phyloP scores from a whole-genome alignment of 202 grass and related monocot genomes.

The Panicum hallii region DNA sequence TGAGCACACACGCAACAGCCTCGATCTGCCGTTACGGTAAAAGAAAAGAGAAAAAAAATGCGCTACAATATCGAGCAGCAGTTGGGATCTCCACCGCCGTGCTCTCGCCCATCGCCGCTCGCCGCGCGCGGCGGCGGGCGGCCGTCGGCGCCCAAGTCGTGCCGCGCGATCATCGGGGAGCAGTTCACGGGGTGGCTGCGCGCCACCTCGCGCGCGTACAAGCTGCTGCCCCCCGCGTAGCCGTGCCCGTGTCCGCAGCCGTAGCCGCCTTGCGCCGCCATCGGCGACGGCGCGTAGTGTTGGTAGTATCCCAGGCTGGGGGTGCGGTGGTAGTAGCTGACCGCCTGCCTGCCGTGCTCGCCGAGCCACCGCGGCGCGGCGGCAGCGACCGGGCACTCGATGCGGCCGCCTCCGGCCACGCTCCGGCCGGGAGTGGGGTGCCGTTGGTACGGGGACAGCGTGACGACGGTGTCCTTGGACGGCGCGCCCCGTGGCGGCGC shows the following conservation, averaged over 20 bases:
- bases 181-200: slow-evolving; percentile 35
- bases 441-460: slow-evolving; percentile 36
- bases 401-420: neutral
- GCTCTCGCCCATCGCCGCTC: neutral
- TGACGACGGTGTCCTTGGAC: neutral
- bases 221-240: neutral
- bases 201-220: neutral
- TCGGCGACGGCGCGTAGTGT: neutral
- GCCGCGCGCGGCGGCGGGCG: neutral
- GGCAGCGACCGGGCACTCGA: neutral
- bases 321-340: neutral
- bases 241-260: neutral
- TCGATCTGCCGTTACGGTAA: neutral
- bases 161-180: slow-evolving; percentile 43
- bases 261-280: neutral
- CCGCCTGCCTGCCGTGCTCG: neutral
- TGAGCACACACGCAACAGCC: too few species aligned
- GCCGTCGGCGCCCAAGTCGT: neutral
- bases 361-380: neutral
- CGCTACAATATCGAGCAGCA: slow-evolving; percentile 27
- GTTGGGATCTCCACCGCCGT: neutral
- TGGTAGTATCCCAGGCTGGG: slow-evolving; percentile 14
- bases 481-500: neutral
- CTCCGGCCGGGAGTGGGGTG: neutral
- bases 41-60: neutral